phyloP scores from a whole-genome alignment of 2,329 filamentous ascomycete genomes.

The Septoria linicola region DNA sequence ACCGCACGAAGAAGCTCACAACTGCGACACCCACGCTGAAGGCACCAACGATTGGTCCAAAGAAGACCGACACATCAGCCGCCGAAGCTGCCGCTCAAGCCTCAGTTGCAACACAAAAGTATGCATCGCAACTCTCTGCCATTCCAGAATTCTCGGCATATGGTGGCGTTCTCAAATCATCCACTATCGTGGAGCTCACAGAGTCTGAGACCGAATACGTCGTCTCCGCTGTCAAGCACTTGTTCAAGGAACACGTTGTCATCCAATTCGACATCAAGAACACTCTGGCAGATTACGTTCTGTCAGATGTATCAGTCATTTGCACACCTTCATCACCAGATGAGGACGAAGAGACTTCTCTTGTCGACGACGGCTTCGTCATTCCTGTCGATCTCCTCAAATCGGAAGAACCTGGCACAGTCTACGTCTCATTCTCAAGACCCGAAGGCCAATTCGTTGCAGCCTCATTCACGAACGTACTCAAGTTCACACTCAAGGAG shows the following conservation, averaged over 20 bases:
- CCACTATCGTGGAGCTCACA: slow-evolving; percentile 79
- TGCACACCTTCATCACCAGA: slow-evolving; percentile 79
- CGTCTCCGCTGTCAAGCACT: slow-evolving; percentile 88
- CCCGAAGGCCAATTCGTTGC: slow-evolving; percentile 71
- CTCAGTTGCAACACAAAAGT: slow-evolving; percentile 79
- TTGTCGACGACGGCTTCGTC: slow-evolving; percentile 80
- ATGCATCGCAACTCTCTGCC: slow-evolving; percentile 79
- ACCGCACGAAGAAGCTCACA: slow-evolving; percentile 95
- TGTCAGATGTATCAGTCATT: slow-evolving; percentile 84
- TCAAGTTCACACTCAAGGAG: slow-evolving; percentile 98
- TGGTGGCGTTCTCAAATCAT: slow-evolving; percentile 89
- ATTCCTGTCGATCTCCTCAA: slow-evolving; percentile 79
- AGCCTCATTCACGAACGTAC: slow-evolving; percentile 81
- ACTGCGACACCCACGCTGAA: slow-evolving; percentile 91
- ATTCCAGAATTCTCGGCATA: slow-evolving; percentile 91
- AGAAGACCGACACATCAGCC: slow-evolving; percentile 68
- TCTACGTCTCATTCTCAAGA: slow-evolving; percentile 94
- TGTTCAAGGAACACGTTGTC: slow-evolving; percentile 96
- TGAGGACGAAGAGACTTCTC: slow-evolving; percentile 76
- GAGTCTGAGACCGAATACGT: slow-evolving; percentile 98
- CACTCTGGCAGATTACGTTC: slow-evolving; percentile 83
- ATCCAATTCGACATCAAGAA: slow-evolving; percentile 98
- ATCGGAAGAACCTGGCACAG: slow-evolving; percentile 83
- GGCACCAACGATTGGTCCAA: slow-evolving; percentile 79
- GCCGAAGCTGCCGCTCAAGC: slow-evolving; percentile 70